Percentiles rank a stretch among this genome's conserved stretches.
phyloP scores from a whole-genome alignment of 2,329 filamentous ascomycete species.

The Lasiodiplodia theobromae region DNA sequence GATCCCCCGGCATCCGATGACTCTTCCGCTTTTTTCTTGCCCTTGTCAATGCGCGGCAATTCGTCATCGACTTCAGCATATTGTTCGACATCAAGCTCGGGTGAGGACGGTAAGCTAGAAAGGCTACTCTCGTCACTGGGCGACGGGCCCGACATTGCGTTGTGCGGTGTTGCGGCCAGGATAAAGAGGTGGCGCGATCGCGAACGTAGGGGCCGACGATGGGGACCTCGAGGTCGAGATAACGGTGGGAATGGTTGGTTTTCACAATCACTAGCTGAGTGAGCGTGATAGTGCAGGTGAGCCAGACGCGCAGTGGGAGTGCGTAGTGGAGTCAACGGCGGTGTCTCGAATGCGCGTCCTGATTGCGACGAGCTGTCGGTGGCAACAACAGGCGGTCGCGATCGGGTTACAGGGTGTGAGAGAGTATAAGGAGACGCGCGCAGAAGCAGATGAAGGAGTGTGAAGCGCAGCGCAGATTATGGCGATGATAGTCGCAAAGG shows the following conservation, averaged over 20 bases:
- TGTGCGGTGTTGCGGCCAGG: not conserved
- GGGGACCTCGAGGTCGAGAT: not conserved
- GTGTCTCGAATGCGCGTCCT: not conserved
- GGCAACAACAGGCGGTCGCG: not conserved
- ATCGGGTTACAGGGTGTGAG: not conserved
- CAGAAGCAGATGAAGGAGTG: not conserved
- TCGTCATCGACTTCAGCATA: not conserved
- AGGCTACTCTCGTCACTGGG: not conserved
- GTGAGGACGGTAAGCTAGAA: not conserved
- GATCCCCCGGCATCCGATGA: not conserved
- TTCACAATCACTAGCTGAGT: not conserved
- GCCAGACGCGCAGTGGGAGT: not conserved
- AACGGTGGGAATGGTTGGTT: not conserved
- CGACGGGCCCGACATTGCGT: not conserved
- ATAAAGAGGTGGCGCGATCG: not conserved
- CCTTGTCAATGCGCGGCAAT: constrained; percentile 8
- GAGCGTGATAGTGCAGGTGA: not conserved
- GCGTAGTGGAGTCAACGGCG: not conserved
- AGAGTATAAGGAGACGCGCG: not conserved
- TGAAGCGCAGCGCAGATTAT: not conserved
- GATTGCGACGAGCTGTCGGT: not conserved
- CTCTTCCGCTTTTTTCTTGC: constrained; percentile 13
- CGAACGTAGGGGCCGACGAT: not conserved
- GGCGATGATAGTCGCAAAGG: not conserved
- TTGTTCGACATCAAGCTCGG: not conserved